Base-by-base conservation (phyloP, 176 grass and related monocot species). In the Tillandsia fasciculata region DNA sequence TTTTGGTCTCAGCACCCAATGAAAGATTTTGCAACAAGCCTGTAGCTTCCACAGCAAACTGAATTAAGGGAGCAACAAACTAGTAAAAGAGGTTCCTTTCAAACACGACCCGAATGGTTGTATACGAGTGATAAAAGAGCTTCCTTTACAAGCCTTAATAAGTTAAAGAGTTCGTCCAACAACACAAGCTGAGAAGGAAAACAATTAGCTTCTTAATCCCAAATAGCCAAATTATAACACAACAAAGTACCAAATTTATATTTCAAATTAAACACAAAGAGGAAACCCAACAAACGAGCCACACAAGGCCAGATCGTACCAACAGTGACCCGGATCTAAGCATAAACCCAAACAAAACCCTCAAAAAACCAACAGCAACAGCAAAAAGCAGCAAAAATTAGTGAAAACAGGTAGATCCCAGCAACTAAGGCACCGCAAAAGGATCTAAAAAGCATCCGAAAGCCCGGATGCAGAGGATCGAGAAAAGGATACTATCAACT, bases 401-500 rank as follows among this genome's bases (percentile, higher is more conserved):
- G 7, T 20, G 5, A 5, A 61, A 42, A 61, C 3, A 23, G n/a
- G 22, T 7, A 15, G 56, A 61, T 22, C 56, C 12, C 56, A 53
- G 14, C 33, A 33, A 23, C 61, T 13, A 82, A 54, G 64, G 66
- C 50, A 51, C 57, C n/a, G 13, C 48, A 6, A 8, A 48, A 64
- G 10, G 58, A 67, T 22, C n/a, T 11, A 74, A 12, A 69, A 53
- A 70, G 76, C 33, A 61, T 47, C 50, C 74, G 54, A 74, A 74
- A 14, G 49, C 51, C 26, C 64, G 73, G 17, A 63, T 10, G 49
- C 77, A 64, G 8, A n/a, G 8, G 66, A 49, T 52, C 69, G 67
- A 13, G 69, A 64, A 11, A 96, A 96, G 92, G 92, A 96, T 96
- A 96, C 92, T 83, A 75, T 89, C 92, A 70, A 86, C 78, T 49